phyloP scores from a whole-genome alignment of 2,329 filamentous ascomycete genomes.

The Botrytis porri region DNA sequence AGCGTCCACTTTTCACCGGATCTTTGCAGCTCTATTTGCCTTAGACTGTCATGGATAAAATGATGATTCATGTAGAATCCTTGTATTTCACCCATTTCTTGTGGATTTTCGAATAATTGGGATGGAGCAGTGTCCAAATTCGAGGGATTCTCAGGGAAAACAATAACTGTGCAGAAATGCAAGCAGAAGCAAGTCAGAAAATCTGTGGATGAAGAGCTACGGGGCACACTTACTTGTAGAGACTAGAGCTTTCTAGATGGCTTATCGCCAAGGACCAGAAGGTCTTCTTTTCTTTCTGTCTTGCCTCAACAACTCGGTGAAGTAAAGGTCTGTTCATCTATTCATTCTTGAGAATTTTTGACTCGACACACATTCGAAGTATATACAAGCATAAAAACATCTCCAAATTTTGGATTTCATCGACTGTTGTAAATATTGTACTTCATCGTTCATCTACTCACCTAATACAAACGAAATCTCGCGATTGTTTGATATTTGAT shows the following conservation, averaged over 20 bases:
- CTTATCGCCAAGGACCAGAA: slow-evolving; percentile 16
- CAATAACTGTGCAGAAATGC: slow-evolving; percentile 2
- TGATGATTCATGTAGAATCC: slow-evolving; percentile 10
- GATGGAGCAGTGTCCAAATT: slow-evolving; percentile 3
- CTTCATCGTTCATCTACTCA: background rate
- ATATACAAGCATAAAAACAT: background rate
- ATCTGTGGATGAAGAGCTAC: slow-evolving; percentile 7
- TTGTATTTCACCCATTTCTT: slow-evolving; percentile 6
- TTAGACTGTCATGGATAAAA: slow-evolving; percentile 12
- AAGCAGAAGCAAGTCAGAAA: slow-evolving; percentile 3
- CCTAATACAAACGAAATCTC: background rate
- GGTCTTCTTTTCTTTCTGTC: slow-evolving; percentile 5
- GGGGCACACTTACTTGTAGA: slow-evolving; percentile 6
- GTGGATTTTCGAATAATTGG: slow-evolving; percentile 13
- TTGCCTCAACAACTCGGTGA: background rate
- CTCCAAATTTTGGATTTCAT: background rate
- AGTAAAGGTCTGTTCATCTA: background rate
- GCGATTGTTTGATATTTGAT: background rate
- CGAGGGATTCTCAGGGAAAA: background rate
- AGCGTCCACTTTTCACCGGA: background rate
- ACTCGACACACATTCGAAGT: background rate
- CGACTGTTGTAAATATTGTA: background rate
- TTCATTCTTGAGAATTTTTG: background rate
- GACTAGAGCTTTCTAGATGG: slow-evolving; percentile 10
- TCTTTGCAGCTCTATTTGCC: background rate